Conservation (phyloP, 2,329 filamentous ascomycete genomes). For the Pyrenochaeta sp. region DNA sequence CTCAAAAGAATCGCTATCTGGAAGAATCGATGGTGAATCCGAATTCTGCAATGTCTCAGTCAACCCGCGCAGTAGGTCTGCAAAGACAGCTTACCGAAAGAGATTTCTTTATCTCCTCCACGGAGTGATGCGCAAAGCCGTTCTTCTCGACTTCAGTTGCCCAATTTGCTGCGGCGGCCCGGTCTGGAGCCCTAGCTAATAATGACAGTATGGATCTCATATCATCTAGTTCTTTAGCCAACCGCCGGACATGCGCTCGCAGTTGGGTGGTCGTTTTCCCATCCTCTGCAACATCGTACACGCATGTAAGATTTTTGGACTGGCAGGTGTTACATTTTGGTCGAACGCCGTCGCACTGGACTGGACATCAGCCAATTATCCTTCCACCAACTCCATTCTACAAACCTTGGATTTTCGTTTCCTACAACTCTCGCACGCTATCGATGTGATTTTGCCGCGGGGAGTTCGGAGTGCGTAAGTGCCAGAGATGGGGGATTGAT, state of each 20-base stretch:
- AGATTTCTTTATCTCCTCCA: conserved; percentile 46
- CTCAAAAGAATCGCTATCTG: conserved; percentile 35
- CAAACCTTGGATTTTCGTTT: conserved; percentile 50
- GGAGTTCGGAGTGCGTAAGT: conserved; percentile 47
- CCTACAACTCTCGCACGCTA: conserved; percentile 49
- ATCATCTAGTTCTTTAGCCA: conserved; percentile 49
- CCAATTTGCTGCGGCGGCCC: conserved; percentile 44
- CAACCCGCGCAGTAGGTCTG: background rate
- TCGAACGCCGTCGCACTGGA: conserved; percentile 47
- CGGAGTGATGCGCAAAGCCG: conserved; percentile 47
- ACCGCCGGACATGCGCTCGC: conserved; percentile 45
- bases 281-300: conserved; percentile 50
- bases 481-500: conserved; percentile 46
- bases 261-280: conserved; percentile 49
- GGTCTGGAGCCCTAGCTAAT: conserved; percentile 43
- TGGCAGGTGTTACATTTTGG: conserved; percentile 51
- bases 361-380: conserved; percentile 15
- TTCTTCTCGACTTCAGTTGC: conserved; percentile 48
- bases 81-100: conserved; percentile 35
- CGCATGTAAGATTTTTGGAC: conserved; percentile 46
- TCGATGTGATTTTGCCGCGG: conserved; percentile 49
- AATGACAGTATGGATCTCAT: conserved; percentile 48
- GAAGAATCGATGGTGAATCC: conserved; percentile 24
- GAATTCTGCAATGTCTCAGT: conserved; percentile 33
- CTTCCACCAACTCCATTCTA: background rate